Conservation (phyloP, 2,329 filamentous ascomycete genomes). For the Fusarium sp. region DNA sequence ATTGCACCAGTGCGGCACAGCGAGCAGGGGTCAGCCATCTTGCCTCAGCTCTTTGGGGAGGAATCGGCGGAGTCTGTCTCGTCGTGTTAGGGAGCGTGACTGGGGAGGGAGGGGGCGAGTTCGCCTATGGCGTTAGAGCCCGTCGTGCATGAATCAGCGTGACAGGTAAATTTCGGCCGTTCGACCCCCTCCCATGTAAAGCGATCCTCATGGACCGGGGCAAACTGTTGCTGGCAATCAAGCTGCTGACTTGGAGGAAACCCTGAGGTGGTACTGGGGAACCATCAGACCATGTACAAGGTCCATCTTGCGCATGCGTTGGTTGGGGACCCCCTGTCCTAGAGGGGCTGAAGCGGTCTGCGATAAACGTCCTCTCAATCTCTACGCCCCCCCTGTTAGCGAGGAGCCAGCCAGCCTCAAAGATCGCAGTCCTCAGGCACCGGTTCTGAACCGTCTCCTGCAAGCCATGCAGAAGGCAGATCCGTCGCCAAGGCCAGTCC, state of each 20-base stretch:
- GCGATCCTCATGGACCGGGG: not conserved
- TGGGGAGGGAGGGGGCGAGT: not conserved
- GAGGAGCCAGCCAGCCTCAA: not conserved
- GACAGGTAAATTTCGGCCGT: slow-evolving; percentile 24
- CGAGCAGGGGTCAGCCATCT: slow-evolving; percentile 33
- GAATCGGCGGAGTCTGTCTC: slow-evolving; percentile 20
- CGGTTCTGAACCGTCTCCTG: not conserved
- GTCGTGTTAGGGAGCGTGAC: slow-evolving; percentile 2
- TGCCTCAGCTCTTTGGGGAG: slow-evolving; percentile 41
- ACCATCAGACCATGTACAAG: slow-evolving; percentile 7
- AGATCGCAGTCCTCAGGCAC: not conserved
- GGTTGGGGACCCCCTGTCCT: not conserved
- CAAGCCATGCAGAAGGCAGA: not conserved
- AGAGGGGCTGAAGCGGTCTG: slow-evolving; percentile 5
- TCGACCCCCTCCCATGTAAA: not conserved
- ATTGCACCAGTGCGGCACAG: slow-evolving; percentile 42
- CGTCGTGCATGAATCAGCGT: slow-evolving; percentile 27
- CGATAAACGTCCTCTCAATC: slow-evolving; percentile 3
- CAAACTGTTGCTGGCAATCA: not conserved
- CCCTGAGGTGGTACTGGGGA: not conserved
- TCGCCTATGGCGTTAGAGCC: not conserved
- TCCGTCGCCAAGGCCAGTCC: not conserved
- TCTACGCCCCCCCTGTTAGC: not conserved
- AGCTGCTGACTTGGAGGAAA: not conserved
- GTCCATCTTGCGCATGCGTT: not conserved